Evolutionary conservation across 176 grass and related monocot species (phyloP), one percentile per base, ranked within the genome.

Genomic region (Oryza officinalis): DNA sequence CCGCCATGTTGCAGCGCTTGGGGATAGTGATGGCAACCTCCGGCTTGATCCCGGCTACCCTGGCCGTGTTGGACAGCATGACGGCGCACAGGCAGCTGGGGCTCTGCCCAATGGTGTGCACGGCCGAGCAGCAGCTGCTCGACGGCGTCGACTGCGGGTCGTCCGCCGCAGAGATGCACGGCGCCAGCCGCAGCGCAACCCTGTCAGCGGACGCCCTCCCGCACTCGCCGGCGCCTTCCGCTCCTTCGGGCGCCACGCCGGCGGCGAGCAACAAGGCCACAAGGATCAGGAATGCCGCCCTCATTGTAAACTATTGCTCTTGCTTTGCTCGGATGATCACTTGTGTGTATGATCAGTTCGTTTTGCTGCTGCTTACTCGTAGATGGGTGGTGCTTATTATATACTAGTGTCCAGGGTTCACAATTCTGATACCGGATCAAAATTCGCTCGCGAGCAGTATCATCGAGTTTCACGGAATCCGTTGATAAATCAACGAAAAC

Each of bases 71-170:
- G 57, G 91, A 92, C n/a, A 92, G 87, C 82, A 92, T 84, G 18
- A 92, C 87, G 31, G 91, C 91, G 26, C 91, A 92, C 1, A 92
- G 83, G 81, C 91, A 92, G 31, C 80, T 72, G 10, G 87, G 91
- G 81, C 73, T 90, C 83, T 89, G 65, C 46, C 87, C 87, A 13
- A 89, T 76, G 26, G 74, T 49, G 46, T 90, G 84, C 80, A 92
- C 87, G 13, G 70, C 60, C 0, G 69, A 69, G 83, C 91, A 92
- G 87, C 91, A 92, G 26, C 73, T 27, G 65, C 54, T 71, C 2
- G 63, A 61, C 23, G 83, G 85, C 11, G 46, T 8, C n/a, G 83
- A 87, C 47, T 74, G 45, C 23, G 82, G 76, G 74, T 92, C 76
- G 47, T 83, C 83, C 15, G 91, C 73, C 4, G 91, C 83, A 0